These are phyloP conservation scores for Bisporella sp. DNA, from an alignment of 2,329 filamentous ascomycete genomes.

Conservation along the genomic window DNA sequence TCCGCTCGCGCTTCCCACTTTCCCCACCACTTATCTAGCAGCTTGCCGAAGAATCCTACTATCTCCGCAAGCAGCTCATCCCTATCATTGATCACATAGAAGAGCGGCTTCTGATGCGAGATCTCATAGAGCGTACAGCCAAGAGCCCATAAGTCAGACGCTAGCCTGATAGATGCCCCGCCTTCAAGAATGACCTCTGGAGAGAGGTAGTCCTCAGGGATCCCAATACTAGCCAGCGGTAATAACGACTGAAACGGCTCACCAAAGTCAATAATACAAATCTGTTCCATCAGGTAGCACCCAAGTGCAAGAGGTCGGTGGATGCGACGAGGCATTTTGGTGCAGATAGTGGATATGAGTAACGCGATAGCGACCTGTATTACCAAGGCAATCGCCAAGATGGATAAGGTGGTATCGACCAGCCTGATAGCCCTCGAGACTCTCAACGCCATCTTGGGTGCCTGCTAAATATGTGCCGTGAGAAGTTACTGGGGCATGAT, in stretches of 20 bases:
- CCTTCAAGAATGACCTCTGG: conserved; percentile 5
- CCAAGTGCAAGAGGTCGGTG: not conserved
- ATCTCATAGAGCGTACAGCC: conserved; percentile 7
- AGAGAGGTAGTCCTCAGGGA: conserved; percentile 1
- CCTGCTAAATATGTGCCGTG: conserved; percentile 1
- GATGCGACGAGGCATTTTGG: conserved; percentile 1
- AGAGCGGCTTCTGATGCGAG: conserved; percentile 1
- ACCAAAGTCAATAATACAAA: conserved; percentile 5
- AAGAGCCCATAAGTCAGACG: conserved; percentile 6
- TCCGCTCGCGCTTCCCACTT: not conserved
- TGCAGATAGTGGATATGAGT: too few relatives aligned
- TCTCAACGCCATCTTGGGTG: conserved; percentile 2
- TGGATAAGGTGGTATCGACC: too few relatives aligned
- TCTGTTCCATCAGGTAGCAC: not conserved
- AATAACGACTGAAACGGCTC: not conserved
- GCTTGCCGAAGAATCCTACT: conserved; percentile 3
- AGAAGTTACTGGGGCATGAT: conserved; percentile 3
- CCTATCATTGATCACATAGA: conserved; percentile 1
- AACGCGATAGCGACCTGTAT: too few relatives aligned
- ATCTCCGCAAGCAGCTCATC: conserved; percentile 4
- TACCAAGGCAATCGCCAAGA: too few relatives aligned
- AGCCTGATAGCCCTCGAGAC: too few relatives aligned
- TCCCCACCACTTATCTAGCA: conserved; percentile 4
- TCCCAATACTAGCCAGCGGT: conserved; percentile 1
- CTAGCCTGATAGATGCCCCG: not conserved